Base-by-base conservation (phyloP, 1,284 basidiomycete species). In the Cutaneotrichosporon dermatis region DNA sequence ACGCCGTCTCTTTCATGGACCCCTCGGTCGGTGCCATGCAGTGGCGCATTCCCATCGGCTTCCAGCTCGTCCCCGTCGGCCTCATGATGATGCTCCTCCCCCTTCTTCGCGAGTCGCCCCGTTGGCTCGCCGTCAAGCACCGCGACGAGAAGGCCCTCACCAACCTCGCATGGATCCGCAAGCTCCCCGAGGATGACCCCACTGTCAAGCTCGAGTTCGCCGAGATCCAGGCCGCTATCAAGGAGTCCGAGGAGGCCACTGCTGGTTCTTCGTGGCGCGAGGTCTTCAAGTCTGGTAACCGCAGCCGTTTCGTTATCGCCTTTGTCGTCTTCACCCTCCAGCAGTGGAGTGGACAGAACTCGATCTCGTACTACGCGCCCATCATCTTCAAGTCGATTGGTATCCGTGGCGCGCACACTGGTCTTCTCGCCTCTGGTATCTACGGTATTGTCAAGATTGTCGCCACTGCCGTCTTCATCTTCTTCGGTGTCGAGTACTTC, bases 381-480 rank as follows among this genome's bases (percentile, higher is more conserved):
- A 76, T 76, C 58, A 83, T 77, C 55, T 78, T 78, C 72, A 77
- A 79, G 25, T 78, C 80, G n/a, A 80, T 88, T 49, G 58, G 84
- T 11, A 80, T 86, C 55, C 79, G 75, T 1, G 83, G 84, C 2
- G 79, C 79, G 35, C 80, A 75, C 13, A 80, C 82, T 3, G 79
- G 77, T 5, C 82, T 92, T 2, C 83, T 92, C 59, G 88, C 90
- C 2, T 88, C 87, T 9, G 89, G 90, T 33, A 84, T 92, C 35
- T 92, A 92, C 69, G 89, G 89, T n/a, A 81, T 90, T 70, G 82
- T 89, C 72, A 86, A 89, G 72, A 81, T 90, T 55, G 80, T 89
- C 45, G 85, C 88, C 1, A 90, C 89, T 0, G 62, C 82, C 0
- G 62, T 85, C 60, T 90, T 85, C 73, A 81, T 87, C 58, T 80